Evolutionary conservation across 768 basidiomycete genomes (phyloP), one percentile per base, ranked within the genome.

Genomic region (Chlorophyllum brunneum): DNA sequence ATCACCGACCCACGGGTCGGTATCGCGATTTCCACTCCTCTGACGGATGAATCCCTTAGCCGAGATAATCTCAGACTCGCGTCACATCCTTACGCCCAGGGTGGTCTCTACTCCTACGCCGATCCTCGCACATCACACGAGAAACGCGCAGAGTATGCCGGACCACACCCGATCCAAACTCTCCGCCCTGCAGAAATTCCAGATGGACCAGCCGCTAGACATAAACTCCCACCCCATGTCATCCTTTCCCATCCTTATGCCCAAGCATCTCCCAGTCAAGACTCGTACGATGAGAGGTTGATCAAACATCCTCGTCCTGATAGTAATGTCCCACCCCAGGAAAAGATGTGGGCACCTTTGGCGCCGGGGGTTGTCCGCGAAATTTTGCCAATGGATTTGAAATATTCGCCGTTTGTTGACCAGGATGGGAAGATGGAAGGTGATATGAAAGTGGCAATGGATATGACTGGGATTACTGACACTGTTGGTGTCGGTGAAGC

Each of bases 401-500:
- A 69, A 43, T 79, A 79, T 56, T 81, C 79, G 26, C 79, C 79
- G 7, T 76, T 67, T 54, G 58, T 69, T 31, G 56, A 70, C 11
- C 67, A 16, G 4, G 36, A 53, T 16, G 67, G 41, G 48, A 62
- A 24, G 57, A 41, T 22, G 48, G 49, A 51, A 13, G 66, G 40
- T 53, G 61, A 27, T 55, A 44, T 22, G 51, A 22, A 9, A 10
- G 31, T 20, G 16, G 11, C 18, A 6, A 29, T 38, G 46, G 27
- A 26, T 9, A 34, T 48, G 51, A 54, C 54, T 18, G 39, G 58
- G 39, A 54, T 36, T 53, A 53, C 46, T 54, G 76, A 80, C 65
- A 75, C 67, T 22, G 78, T 82, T 34, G 83, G 80, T 9, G 75
- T 88, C 6, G 85, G 79, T 7, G 85, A 87, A 54, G 80, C 81